A percentile compares a stretch with the other conserved stretches of the same genome.
Conservation (phyloP, 352 stramenopile species). For the Globisporangium barbulae region DNA sequence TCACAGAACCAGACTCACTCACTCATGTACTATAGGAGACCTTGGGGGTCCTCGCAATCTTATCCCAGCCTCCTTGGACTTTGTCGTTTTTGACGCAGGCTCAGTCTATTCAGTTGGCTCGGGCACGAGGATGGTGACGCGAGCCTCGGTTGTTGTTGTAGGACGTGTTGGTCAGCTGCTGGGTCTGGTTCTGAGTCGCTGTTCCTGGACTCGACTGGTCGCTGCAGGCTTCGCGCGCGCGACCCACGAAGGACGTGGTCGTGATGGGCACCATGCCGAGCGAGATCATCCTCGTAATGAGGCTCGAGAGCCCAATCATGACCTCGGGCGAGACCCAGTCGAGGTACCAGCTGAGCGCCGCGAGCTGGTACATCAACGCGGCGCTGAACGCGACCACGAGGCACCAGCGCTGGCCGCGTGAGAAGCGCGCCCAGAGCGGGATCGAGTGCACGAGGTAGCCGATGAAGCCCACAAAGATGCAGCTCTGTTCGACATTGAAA, state of each 20-base stretch:
- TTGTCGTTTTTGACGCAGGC: not conserved
- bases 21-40: not conserved
- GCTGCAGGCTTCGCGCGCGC: constrained; percentile 29
- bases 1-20: not conserved
- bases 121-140: constrained; percentile 21
- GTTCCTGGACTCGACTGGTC: constrained; percentile 12
- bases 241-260: constrained; percentile 58
- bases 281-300: constrained; percentile 68
- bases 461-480: constrained; percentile 62
- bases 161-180: not conserved
- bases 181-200: not conserved
- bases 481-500: constrained; percentile 28
- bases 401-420: constrained; percentile 49
- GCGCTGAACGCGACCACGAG: constrained; percentile 40
- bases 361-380: constrained; percentile 45
- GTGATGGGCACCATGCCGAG: constrained; percentile 73
- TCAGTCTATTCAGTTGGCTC: constrained; percentile 20
- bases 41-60: not conserved
- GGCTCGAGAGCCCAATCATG: constrained; percentile 57
- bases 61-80: not conserved
- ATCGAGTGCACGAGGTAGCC: constrained; percentile 52
- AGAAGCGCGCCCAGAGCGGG: constrained; percentile 53
- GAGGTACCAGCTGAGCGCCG: constrained; percentile 38
- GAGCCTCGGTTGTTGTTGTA: not conserved
- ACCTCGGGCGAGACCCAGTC: constrained; percentile 36